Conservation (phyloP, 2,329 filamentous ascomycete species). For the Claviceps sp. region DNA sequence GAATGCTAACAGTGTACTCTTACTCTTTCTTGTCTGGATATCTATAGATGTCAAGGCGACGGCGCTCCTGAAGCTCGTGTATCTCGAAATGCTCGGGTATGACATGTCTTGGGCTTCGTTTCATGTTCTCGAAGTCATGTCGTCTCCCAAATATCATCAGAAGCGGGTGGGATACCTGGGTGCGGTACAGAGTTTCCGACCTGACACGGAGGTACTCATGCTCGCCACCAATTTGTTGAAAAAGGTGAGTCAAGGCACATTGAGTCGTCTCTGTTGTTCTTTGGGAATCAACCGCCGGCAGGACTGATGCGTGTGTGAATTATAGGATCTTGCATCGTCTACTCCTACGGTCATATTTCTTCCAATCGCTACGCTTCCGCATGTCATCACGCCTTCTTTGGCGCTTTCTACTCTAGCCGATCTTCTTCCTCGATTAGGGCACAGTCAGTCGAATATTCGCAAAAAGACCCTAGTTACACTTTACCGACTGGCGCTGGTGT, state of each 20-base stretch:
- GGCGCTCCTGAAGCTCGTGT: constrained; percentile 87
- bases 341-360: constrained; percentile 67
- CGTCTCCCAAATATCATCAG: constrained; percentile 82
- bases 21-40: neutral
- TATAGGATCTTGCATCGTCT: constrained; percentile 55
- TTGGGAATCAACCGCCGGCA: neutral
- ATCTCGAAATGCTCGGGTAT: constrained; percentile 97
- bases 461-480: constrained; percentile 96
- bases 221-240: constrained; percentile 92
- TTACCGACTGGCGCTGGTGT: constrained; percentile 88
- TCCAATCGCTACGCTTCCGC: constrained; percentile 80
- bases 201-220: constrained; percentile 96
- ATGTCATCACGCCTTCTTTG: constrained; percentile 84
- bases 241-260: constrained; percentile 43
- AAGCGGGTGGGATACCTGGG: constrained; percentile 92
- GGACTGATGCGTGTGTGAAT: neutral
- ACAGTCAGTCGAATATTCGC: constrained; percentile 71
- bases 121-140: constrained; percentile 98
- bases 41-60: constrained; percentile 79
- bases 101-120: constrained; percentile 99
- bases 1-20: neutral
- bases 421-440: constrained; percentile 70
- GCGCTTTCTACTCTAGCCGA: constrained; percentile 82
- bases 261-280: neutral
- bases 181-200: constrained; percentile 88